phyloP scores from a whole-genome alignment of 768 basidiomycete species.

The Jaapia argillacea region DNA sequence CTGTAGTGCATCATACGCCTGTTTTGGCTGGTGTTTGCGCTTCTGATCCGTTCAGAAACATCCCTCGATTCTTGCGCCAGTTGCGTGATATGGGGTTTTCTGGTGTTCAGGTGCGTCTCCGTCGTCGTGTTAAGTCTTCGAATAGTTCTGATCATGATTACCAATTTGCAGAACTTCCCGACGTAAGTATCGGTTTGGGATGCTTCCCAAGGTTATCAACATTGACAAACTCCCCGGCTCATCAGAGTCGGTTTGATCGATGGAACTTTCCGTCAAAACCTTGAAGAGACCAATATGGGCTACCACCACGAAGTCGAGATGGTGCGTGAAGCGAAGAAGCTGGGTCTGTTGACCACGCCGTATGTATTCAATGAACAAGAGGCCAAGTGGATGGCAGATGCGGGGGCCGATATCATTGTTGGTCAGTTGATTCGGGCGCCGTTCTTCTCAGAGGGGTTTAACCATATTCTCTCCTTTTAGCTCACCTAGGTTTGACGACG shows the following conservation, averaged over 20 bases:
- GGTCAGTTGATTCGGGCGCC: too few relatives aligned
- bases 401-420: conserved; percentile 17
- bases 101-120: conserved; percentile 10
- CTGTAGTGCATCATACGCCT: conserved; percentile 17
- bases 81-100: conserved; percentile 17
- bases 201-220: too few relatives aligned
- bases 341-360: conserved; percentile 17
- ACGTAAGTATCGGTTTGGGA: conserved; percentile 9
- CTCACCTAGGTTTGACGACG: conserved; percentile 21
- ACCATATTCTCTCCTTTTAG: background rate
- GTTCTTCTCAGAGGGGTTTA: too few relatives aligned
- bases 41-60: conserved; percentile 19
- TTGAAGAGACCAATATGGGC: conserved; percentile 20
- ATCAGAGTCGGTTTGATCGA: conserved; percentile 15
- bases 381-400: conserved; percentile 14
- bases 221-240: background rate
- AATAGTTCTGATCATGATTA: background rate
- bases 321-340: conserved; percentile 15
- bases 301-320: conserved; percentile 22
- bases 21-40: conserved; percentile 19
- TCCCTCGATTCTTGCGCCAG: conserved; percentile 13
- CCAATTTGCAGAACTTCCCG: conserved; percentile 14
- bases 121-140: background rate
- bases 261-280: conserved; percentile 17
- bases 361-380: conserved; percentile 19